Conservation (phyloP, 2,329 filamentous ascomycete species). For the Dryadomyces quercivorus region DNA sequence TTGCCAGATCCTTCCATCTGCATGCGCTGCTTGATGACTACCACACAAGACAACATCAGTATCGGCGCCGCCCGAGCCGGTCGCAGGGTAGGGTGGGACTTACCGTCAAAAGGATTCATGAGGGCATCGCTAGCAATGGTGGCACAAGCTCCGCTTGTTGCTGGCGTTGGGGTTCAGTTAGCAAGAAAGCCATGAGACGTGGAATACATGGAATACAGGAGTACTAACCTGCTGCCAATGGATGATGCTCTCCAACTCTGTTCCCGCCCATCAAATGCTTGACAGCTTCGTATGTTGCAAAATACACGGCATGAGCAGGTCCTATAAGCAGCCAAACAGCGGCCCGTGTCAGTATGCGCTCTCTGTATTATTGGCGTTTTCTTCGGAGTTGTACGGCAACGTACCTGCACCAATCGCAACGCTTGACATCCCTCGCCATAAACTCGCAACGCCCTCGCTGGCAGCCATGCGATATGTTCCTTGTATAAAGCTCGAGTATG, state of each 20-base stretch:
- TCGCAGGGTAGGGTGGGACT: slow-evolving; percentile 15
- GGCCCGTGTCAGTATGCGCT: slow-evolving; percentile 6
- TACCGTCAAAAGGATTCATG: slow-evolving; percentile 99
- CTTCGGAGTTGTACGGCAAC: slow-evolving; percentile 17
- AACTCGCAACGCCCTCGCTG: slow-evolving; percentile 75
- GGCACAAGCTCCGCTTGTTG: slow-evolving; percentile 82
- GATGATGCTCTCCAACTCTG: slow-evolving; percentile 75
- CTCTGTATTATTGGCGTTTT: neutral
- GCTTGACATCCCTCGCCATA: slow-evolving; percentile 95
- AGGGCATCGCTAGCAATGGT: slow-evolving; percentile 96
- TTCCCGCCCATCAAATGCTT: slow-evolving; percentile 96
- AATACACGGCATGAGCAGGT: slow-evolving; percentile 94
- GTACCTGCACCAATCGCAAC: slow-evolving; percentile 89
- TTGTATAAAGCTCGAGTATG: slow-evolving; percentile 84
- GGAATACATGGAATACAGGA: neutral
- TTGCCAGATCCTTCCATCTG: slow-evolving; percentile 88
- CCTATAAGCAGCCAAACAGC: slow-evolving; percentile 35
- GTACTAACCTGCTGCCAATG: slow-evolving; percentile 71
- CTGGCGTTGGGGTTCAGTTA: slow-evolving; percentile 30
- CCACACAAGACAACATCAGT: neutral
- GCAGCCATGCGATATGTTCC: slow-evolving; percentile 86
- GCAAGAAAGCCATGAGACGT: neutral
- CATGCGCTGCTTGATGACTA: slow-evolving; percentile 99
- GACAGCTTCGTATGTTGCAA: slow-evolving; percentile 93
- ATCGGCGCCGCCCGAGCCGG: neutral